Conservation (phyloP, 75 land plant species). For the Pinus taeda region DNA sequence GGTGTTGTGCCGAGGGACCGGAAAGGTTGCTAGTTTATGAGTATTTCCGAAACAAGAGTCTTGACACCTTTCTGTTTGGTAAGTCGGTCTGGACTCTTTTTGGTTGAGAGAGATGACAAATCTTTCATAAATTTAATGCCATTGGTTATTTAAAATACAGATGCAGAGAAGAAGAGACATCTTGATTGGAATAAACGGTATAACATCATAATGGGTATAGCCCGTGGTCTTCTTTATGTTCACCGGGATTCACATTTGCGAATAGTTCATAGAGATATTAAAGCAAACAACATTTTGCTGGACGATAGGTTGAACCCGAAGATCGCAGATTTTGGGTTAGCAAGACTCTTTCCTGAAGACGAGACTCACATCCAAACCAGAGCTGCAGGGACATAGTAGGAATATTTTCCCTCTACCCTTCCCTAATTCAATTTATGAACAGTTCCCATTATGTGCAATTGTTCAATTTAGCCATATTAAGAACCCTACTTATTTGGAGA, state of each 20-base stretch:
- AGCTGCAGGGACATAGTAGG: conserved; percentile 19
- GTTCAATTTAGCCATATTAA: background rate
- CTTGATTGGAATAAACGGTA: conserved; percentile 25
- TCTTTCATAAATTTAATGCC: no score
- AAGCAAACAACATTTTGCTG: conserved; percentile 37
- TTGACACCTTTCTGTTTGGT: conserved; percentile 17
- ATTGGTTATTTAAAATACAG: background rate
- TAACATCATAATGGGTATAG: conserved; percentile 33
- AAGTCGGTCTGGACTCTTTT: background rate
- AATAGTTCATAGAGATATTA: conserved; percentile 45
- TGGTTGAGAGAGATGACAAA: background rate
- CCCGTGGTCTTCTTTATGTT: conserved; percentile 31
- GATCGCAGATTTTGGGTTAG: conserved; percentile 32
- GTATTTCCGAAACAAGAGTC: conserved; percentile 19
- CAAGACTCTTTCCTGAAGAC: conserved; percentile 23
- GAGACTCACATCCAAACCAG: conserved; percentile 15
- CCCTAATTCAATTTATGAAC: background rate
- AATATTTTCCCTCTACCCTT: background rate
- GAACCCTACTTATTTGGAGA: no score
- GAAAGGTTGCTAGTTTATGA: conserved; percentile 33
- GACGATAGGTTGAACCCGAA: conserved; percentile 25
- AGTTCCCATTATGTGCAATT: background rate
- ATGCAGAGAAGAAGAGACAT: background rate
- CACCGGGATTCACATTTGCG: conserved; percentile 28
- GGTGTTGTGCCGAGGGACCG: conserved; percentile 15